Percentiles rank a stretch among this genome's conserved stretches.
Evolutionary conservation across 352 stramenopile genomes (phyloP).

Genomic region (Stephanocyclus meneghinianus): DNA sequence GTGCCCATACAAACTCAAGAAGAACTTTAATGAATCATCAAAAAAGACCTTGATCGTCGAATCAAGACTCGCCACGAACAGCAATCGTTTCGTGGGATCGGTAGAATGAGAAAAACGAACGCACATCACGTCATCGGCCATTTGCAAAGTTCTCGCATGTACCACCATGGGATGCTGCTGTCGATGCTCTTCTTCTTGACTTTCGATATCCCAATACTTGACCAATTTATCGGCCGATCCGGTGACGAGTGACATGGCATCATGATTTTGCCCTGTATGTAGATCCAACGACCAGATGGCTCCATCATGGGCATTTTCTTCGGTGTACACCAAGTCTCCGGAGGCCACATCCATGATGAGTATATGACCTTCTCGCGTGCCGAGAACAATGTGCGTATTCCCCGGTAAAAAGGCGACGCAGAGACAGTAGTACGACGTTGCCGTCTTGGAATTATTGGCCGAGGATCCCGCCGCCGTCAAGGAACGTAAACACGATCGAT

Average conservation of each 20-base stretch:
- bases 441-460: constrained; percentile 24
- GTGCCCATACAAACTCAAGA: constrained; percentile 98
- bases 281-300: constrained; percentile 97
- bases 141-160: constrained; percentile 95
- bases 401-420: constrained; percentile 93
- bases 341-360: constrained; percentile 93
- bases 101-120: constrained; percentile 93
- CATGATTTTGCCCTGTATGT: constrained; percentile 65
- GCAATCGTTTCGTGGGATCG: constrained; percentile 81
- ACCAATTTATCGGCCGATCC: constrained; percentile 96
- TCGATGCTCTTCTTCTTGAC: constrained; percentile 63
- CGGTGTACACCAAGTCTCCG: constrained; percentile 88
- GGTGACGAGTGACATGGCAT: constrained; percentile 91
- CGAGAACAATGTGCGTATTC: constrained; percentile 95
- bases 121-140: constrained; percentile 97
- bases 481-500: constrained; percentile 74
- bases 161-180: constrained; percentile 88
- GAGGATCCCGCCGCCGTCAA: constrained; percentile 34
- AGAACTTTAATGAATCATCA: constrained; percentile 99
- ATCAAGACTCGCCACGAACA: constrained; percentile 86
- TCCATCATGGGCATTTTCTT: constrained; percentile 87
- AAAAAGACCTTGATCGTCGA: constrained; percentile 99
- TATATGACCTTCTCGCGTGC: constrained; percentile 94
- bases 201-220: constrained; percentile 99
- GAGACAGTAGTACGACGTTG: constrained; percentile 84